These are phyloP conservation scores for Fusarium solani-melongenae DNA, from an alignment of 2,329 filamentous ascomycete species.

Conservation along the genomic window DNA sequence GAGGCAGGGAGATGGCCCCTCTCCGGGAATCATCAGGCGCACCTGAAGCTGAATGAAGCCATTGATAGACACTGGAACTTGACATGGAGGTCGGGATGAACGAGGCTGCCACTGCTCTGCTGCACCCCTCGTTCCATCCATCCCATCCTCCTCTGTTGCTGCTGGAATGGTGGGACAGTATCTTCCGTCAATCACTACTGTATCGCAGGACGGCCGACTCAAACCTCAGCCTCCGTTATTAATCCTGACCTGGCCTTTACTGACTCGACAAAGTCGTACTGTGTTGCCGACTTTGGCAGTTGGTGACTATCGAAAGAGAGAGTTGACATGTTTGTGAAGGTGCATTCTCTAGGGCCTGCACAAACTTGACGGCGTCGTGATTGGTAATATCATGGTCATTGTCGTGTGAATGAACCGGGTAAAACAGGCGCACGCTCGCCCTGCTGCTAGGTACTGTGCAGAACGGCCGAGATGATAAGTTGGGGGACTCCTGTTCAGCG, in stretches of 20 bases:
- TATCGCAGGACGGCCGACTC: background rate
- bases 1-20: constrained; percentile 2
- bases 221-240: constrained; percentile 18
- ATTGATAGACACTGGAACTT: constrained; percentile 2
- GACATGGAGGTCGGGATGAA: background rate
- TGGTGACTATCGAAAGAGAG: background rate
- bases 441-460: constrained; percentile 13
- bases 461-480: constrained; percentile 16
- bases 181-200: constrained; percentile 11
- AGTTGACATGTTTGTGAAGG: background rate
- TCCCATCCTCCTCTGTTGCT: background rate
- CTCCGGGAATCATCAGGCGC: background rate
- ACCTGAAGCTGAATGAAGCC: background rate
- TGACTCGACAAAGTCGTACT: constrained; percentile 4
- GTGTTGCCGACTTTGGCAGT: background rate
- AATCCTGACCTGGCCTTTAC: background rate
- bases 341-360: background rate
- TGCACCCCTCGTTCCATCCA: constrained; percentile 2
- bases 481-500: constrained; percentile 26
- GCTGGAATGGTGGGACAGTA: constrained; percentile 12
- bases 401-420: constrained; percentile 27
- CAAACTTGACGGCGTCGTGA: constrained; percentile 19
- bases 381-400: constrained; percentile 25
- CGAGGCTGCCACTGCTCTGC: constrained; percentile 7
- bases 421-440: constrained; percentile 16